Evolutionary conservation across 2,329 filamentous ascomycete species (phyloP).

Genomic region (Aureobasidium melanogenum): DNA sequence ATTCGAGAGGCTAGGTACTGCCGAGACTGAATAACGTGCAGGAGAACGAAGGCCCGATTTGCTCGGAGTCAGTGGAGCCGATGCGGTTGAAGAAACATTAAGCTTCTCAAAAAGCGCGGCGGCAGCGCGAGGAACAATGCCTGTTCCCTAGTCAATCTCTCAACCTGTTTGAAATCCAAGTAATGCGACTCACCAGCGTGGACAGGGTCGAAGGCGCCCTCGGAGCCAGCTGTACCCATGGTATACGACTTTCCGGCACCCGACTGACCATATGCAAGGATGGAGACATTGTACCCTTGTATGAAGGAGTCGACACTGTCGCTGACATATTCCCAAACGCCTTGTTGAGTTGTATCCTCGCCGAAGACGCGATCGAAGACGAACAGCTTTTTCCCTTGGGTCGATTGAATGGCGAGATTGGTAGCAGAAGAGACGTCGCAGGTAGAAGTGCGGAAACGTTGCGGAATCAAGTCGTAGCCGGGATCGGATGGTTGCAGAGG

Average conservation of each 20-base stretch:
- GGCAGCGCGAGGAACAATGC: constrained; percentile 91
- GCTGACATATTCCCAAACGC: constrained; percentile 85
- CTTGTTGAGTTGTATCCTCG: constrained; percentile 74
- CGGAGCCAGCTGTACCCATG: constrained; percentile 89
- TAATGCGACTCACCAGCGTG: constrained; percentile 1
- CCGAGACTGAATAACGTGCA: constrained; percentile 61
- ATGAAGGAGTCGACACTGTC: constrained; percentile 86
- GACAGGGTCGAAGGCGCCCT: constrained; percentile 42
- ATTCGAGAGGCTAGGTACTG: constrained; percentile 37
- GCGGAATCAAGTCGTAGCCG: constrained; percentile 88
- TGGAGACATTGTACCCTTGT: constrained; percentile 96
- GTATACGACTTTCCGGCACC: constrained; percentile 97
- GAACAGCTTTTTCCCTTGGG: constrained; percentile 88
- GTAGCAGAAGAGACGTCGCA: constrained; percentile 83
- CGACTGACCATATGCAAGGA: constrained; percentile 94
- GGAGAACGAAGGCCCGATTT: constrained; percentile 69
- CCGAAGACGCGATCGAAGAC: constrained; percentile 93
- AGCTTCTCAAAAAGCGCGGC: constrained; percentile 81
- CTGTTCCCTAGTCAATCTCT: constrained; percentile 37
- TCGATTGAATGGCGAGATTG: constrained; percentile 78
- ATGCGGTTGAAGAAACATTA: constrained; percentile 53
- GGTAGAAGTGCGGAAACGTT: constrained; percentile 87
- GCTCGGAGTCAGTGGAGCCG: not conserved
- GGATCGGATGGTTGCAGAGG: constrained; percentile 76
- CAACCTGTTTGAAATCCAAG: too few species aligned